phyloP scores from a whole-genome alignment of 2,329 filamentous ascomycete species.

The Taxawa tesnikishii region DNA sequence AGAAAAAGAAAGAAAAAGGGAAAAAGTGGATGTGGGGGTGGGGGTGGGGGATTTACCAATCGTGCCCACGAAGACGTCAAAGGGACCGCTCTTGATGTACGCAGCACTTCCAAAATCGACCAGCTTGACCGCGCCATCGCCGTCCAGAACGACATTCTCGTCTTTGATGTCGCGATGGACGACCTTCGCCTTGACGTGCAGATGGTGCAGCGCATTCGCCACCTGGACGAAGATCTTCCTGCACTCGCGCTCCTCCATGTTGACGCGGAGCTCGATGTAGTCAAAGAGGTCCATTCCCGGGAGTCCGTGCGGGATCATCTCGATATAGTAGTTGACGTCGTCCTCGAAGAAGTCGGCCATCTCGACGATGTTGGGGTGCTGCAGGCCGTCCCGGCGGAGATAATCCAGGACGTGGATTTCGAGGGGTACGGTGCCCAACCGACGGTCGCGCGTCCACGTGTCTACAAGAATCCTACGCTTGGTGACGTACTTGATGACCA shows the following conservation, averaged over 20 bases:
- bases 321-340: slow-evolving; percentile 92
- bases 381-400: slow-evolving; percentile 58
- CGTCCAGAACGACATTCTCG: slow-evolving; percentile 92
- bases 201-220: slow-evolving; percentile 74
- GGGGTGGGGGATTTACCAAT: slow-evolving; percentile 55
- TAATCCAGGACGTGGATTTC: slow-evolving; percentile 97
- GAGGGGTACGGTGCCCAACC: slow-evolving; percentile 84
- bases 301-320: slow-evolving; percentile 89
- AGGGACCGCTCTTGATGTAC: slow-evolving; percentile 96
- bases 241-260: slow-evolving; percentile 92
- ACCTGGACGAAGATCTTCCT: slow-evolving; percentile 93
- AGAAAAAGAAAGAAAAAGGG: neutral
- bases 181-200: slow-evolving; percentile 81
- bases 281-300: slow-evolving; percentile 98
- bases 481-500: slow-evolving; percentile 95
- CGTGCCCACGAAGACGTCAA: slow-evolving; percentile 97
- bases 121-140: slow-evolving; percentile 88
- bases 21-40: neutral
- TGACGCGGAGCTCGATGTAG: slow-evolving; percentile 91
- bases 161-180: slow-evolving; percentile 99
- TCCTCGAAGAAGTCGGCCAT: slow-evolving; percentile 65
- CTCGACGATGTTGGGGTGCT: slow-evolving; percentile 54
- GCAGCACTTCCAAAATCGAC: slow-evolving; percentile 97
- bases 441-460: slow-evolving; percentile 91
- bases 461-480: slow-evolving; percentile 94